These are phyloP conservation scores for Citrus unshiu DNA, from an alignment of 345 rosid genomes.

Conservation along the genomic window DNA sequence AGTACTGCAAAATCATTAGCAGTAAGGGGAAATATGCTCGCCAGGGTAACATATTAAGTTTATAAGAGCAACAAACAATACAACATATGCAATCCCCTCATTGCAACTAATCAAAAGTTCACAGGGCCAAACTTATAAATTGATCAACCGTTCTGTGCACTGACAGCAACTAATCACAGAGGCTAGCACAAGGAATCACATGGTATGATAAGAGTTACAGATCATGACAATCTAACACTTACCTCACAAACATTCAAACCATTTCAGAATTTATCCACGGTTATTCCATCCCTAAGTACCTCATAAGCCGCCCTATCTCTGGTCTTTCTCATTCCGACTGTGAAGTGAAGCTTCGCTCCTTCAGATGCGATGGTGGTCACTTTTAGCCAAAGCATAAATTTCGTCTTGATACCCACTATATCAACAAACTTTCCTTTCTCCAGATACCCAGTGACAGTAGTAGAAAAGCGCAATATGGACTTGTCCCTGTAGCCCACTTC, in stretches of 20 bases:
- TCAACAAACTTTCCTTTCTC: slow-evolving; percentile 85
- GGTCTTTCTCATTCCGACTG: slow-evolving; percentile 73
- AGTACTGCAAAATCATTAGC: background rate
- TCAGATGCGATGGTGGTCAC: slow-evolving; percentile 68
- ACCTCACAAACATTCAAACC: background rate
- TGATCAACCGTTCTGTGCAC: background rate
- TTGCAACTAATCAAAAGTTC: background rate
- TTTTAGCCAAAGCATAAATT: slow-evolving; percentile 85
- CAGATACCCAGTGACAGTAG: slow-evolving; percentile 61
- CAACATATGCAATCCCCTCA: background rate
- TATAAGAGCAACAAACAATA: background rate
- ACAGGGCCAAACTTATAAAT: background rate
- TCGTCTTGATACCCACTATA: slow-evolving; percentile 89
- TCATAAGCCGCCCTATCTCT: slow-evolving; percentile 78
- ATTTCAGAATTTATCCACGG: slow-evolving; percentile 68
- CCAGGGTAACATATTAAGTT: background rate
- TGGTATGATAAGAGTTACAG: background rate
- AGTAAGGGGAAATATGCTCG: background rate
- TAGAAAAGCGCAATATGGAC: slow-evolving; percentile 69
- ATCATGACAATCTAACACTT: background rate
- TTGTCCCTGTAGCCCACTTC: slow-evolving; percentile 94
- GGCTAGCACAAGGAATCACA: background rate
- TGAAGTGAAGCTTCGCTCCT: slow-evolving; percentile 70
- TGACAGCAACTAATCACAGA: slow-evolving; percentile 4
- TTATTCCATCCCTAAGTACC: slow-evolving; percentile 67